These are phyloP conservation scores for Clarireedia sp. DNA, from an alignment of 2,329 filamentous ascomycete species.

Conservation along the genomic window DNA sequence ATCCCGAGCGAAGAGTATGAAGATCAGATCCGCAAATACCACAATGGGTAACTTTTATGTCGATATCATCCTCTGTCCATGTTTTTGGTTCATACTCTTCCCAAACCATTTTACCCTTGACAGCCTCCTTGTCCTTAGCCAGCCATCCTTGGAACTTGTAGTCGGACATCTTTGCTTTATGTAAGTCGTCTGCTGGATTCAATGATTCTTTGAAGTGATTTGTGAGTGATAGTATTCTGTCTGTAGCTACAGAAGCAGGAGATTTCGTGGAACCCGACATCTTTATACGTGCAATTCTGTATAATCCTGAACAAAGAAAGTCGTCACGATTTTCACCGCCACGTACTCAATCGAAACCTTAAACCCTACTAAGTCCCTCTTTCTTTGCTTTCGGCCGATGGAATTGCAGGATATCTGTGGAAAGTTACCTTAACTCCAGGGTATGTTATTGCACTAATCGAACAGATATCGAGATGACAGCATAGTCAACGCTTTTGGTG, in stretches of 20 bases:
- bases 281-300: background rate
- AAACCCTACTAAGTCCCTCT: too few relatives aligned
- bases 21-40: conserved; percentile 39
- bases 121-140: conserved; percentile 28
- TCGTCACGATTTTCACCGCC: background rate
- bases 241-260: conserved; percentile 16
- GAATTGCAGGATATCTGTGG: too few relatives aligned
- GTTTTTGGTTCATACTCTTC: conserved; percentile 38
- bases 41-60: conserved; percentile 44
- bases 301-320: background rate
- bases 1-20: conserved; percentile 29
- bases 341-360: too few relatives aligned
- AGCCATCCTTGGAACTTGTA: conserved; percentile 34
- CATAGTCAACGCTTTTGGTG: too few relatives aligned
- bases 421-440: too few relatives aligned
- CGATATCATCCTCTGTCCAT: conserved; percentile 43
- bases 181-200: conserved; percentile 15
- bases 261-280: conserved; percentile 19
- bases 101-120: conserved; percentile 31
- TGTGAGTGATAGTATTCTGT: conserved; percentile 13
- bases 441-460: too few relatives aligned
- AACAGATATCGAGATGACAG: too few relatives aligned
- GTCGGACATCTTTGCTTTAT: conserved; percentile 21
- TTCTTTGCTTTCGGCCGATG: too few relatives aligned
- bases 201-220: conserved; percentile 22